phyloP scores from a whole-genome alignment of 2,329 filamentous ascomycete species.

The Coniochaeta hoffmannii region DNA sequence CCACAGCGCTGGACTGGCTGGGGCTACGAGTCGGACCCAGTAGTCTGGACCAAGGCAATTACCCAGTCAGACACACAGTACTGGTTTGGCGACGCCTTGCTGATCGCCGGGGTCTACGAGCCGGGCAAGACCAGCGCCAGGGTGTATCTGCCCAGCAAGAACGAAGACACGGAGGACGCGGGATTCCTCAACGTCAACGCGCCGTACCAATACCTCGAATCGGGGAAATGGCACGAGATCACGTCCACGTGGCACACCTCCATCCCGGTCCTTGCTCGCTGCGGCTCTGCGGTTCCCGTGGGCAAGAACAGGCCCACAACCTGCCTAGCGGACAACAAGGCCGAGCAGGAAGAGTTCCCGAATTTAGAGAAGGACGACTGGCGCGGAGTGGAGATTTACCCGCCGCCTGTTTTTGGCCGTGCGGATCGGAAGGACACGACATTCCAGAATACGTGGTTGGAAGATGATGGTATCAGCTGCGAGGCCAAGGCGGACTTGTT shows the following conservation, averaged over 20 bases:
- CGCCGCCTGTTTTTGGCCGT: conserved; percentile 12
- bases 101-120: conserved; percentile 59
- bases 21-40: conserved; percentile 60
- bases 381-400: conserved; percentile 26
- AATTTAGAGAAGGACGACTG: conserved; percentile 22
- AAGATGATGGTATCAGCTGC: conserved; percentile 23
- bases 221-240: conserved; percentile 23
- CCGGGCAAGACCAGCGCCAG: conserved; percentile 43
- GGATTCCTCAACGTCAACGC: conserved; percentile 53
- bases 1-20: conserved; percentile 68
- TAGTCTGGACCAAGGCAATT: conserved; percentile 55
- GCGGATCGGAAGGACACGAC: background rate
- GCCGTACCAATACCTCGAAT: conserved; percentile 41
- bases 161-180: conserved; percentile 24
- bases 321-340: conserved; percentile 11
- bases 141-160: conserved; percentile 52
- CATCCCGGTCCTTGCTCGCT: conserved; percentile 22
- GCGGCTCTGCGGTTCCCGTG: conserved; percentile 24
- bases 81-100: conserved; percentile 60
- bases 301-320: conserved; percentile 21
- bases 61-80: conserved; percentile 63
- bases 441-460: conserved; percentile 20
- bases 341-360: conserved; percentile 20
- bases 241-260: conserved; percentile 21
- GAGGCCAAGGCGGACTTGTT: conserved; percentile 17